These are phyloP conservation scores for Nicotiana rustica DNA, from an alignment of 305 asterid genomes.

Conservation along the genomic window DNA sequence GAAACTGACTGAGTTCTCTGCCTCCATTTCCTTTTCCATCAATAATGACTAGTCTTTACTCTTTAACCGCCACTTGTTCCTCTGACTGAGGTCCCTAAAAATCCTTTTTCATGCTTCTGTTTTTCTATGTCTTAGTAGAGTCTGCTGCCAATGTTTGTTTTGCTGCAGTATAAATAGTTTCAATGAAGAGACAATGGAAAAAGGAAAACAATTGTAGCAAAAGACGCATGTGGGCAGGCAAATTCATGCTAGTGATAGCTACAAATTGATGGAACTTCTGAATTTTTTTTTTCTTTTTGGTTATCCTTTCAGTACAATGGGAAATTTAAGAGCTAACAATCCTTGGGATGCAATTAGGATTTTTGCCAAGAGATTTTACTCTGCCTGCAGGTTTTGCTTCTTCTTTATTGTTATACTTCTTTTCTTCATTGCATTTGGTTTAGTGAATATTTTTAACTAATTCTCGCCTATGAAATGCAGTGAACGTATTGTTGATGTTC, in stretches of 20 bases:
- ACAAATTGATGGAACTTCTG: background rate
- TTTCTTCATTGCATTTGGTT: background rate
- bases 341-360: constrained; percentile 14
- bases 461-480: constrained; percentile 20
- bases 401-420: background rate
- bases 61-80: background rate
- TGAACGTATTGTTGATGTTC: constrained; percentile 32
- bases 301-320: constrained; percentile 16
- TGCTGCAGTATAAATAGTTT: background rate
- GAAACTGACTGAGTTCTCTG: background rate
- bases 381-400: background rate
- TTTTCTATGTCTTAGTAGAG: background rate
- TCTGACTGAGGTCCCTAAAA: too few species aligned
- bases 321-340: constrained; percentile 6
- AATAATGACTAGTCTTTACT: background rate
- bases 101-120: too few species aligned
- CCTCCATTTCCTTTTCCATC: background rate
- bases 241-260: background rate
- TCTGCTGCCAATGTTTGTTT: background rate
- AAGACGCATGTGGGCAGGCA: background rate
- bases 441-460: background rate
- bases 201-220: background rate
- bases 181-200: background rate
- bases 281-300: background rate
- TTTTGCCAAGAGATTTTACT: constrained; percentile 25